These are phyloP conservation scores for Chaetomiaceae sp. DNA, from an alignment of 2,329 filamentous ascomycete species.

Conservation along the genomic window DNA sequence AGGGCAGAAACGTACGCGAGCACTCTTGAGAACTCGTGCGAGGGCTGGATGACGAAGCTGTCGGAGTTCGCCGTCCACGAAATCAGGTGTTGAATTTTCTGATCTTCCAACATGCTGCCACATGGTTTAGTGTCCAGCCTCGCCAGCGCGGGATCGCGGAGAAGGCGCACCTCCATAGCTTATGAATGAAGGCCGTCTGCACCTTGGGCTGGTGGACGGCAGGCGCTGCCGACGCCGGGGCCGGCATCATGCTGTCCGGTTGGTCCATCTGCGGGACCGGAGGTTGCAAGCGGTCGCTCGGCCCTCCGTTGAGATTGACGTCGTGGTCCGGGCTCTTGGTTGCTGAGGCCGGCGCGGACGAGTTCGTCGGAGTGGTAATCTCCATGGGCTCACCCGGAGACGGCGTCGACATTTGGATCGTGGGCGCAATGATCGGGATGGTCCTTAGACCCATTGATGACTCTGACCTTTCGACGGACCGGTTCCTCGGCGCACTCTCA, in stretches of 20 bases:
- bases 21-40: conserved; percentile 95
- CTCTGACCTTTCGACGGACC: conserved; percentile 35
- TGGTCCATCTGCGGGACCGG: conserved; percentile 34
- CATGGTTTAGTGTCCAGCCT: conserved; percentile 22
- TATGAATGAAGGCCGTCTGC: conserved; percentile 98
- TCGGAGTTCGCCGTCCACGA: conserved; percentile 92
- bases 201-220: conserved; percentile 92
- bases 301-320: conserved; percentile 26
- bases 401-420: conserved; percentile 53
- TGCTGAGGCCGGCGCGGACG: conserved; percentile 37
- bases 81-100: conserved; percentile 87
- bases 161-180: conserved; percentile 83
- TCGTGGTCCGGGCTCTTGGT: conserved; percentile 39
- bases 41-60: conserved; percentile 98
- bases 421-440: conserved; percentile 51
- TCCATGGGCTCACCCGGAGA: conserved; percentile 57
- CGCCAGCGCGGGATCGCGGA: neutral
- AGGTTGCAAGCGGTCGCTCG: conserved; percentile 16
- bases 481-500: conserved; percentile 44
- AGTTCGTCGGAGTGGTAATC: conserved; percentile 48
- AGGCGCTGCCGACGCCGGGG: conserved; percentile 55
- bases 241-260: conserved; percentile 40
- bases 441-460: conserved; percentile 47
- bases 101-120: conserved; percentile 89
- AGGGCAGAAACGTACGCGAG: conserved; percentile 70